Base-by-base conservation (phyloP, 2,329 filamentous ascomycete genomes). In the Hypomyces rosellus region DNA sequence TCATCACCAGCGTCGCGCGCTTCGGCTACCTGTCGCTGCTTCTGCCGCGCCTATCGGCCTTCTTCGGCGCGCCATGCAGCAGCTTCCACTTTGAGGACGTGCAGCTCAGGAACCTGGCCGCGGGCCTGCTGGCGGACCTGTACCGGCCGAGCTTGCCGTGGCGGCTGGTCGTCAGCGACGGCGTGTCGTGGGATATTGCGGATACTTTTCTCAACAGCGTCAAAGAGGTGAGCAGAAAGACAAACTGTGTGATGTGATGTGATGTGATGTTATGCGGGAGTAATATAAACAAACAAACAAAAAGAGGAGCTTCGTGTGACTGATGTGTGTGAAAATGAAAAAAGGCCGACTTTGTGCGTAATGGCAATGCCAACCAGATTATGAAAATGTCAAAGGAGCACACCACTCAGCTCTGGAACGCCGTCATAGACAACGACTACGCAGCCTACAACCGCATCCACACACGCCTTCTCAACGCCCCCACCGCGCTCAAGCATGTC, bases 311-410 rank as follows among this genome's bases (percentile, higher is more conserved):
- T 20, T 20, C 20, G 20, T 20, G 25, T 30, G 8, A 11, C 25
- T 30, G 25, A 30, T 30, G 7, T 30, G 9, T 30, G 6, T 11
- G 9, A 30, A 30, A 7, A 30, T 30, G 9, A 8, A 30, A 30
- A 30, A 30, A 30, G 76, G 90, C 91, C 30, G 90, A 96, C 68
- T 95, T 90, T 59, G 74, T 95, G 46, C 82, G 91, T 46, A 92
- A 93, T 59, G 89, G 90, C 41, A 93, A 87, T 48, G 89, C 89
- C 14, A 90, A 92, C 65, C 85, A 87, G 54, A 91, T 95, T 62
- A 95, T 96, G 89, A 85, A 84, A 48, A 74, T 96, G 61, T 89
- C 86, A 54, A 91, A 90, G 65, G 83, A 88, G 42, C 84, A 95
- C 65, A 93, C 88, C 13, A 88, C 84, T 7, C 80, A 85, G 33